Conservation (phyloP, 192 early-diverging fungal genomes). For the Irineochytrium annulatum region DNA sequence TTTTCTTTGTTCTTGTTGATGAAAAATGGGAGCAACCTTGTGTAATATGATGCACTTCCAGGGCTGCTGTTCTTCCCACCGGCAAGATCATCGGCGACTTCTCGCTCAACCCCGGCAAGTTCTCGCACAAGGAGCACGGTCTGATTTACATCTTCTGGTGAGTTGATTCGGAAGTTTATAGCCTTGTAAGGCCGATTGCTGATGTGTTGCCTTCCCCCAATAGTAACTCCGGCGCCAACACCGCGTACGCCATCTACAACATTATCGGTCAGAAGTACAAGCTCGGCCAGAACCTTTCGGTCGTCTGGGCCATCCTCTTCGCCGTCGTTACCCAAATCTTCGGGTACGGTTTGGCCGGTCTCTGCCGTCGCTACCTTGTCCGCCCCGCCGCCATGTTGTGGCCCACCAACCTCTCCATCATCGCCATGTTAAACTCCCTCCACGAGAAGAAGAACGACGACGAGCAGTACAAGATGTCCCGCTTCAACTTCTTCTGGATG, state of each 20-base stretch:
- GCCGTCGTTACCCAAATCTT: conserved; percentile 46
- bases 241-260: conserved; percentile 3
- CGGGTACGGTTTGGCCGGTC: conserved; percentile 65
- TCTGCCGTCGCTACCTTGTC: conserved; percentile 74
- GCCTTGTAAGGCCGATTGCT: too few relatives aligned
- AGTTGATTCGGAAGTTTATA: too few relatives aligned
- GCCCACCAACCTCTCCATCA: conserved; percentile 65
- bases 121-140: conserved; percentile 53
- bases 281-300: conserved; percentile 7
- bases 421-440: conserved; percentile 16
- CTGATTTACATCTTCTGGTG: conserved; percentile 34
- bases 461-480: conserved; percentile 26
- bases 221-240: neutral
- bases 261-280: conserved; percentile 3
- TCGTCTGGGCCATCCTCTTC: conserved; percentile 5
- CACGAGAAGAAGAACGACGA: conserved; percentile 6
- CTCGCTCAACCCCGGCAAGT: conserved; percentile 49
- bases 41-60: too few relatives aligned
- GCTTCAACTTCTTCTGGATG: conserved; percentile 29
- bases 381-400: conserved; percentile 82
- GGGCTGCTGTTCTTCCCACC: conserved; percentile 47
- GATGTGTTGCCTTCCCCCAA: too few relatives aligned
- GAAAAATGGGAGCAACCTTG: too few relatives aligned
- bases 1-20: too few relatives aligned
- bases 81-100: conserved; percentile 46